phyloP scores from a whole-genome alignment of 257 asterid species.

The Petunia axillaris region DNA sequence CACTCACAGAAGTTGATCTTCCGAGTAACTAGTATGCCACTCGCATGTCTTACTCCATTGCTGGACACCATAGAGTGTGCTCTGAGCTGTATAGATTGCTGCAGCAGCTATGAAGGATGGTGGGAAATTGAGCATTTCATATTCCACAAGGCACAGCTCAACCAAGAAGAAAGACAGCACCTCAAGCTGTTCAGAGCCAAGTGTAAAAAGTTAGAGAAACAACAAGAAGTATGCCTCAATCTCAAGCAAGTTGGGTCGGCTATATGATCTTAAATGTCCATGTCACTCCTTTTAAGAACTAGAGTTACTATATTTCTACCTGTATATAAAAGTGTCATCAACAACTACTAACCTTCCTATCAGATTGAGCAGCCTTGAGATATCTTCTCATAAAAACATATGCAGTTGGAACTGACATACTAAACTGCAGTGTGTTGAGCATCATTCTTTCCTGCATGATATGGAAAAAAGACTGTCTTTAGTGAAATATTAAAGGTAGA shows the following conservation, averaged over 20 bases:
- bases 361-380: conserved; percentile 92
- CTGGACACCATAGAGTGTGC: conserved; percentile 58
- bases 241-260: too few relatives aligned
- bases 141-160: conserved; percentile 88
- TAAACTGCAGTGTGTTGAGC: conserved; percentile 80
- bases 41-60: conserved; percentile 91
- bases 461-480: neutral
- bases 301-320: too few relatives aligned
- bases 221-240: too few relatives aligned
- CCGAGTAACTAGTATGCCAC: conserved; percentile 72
- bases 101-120: conserved; percentile 84
- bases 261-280: too few relatives aligned
- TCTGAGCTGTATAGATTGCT: conserved; percentile 76
- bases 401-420: conserved; percentile 88
- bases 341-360: conserved; percentile 56
- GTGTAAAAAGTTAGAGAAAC: neutral
- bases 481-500: too few relatives aligned
- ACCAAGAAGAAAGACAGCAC: conserved; percentile 75
- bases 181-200: conserved; percentile 57
- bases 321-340: neutral
- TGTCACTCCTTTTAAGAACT: too few relatives aligned
- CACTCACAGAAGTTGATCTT: conserved; percentile 71
- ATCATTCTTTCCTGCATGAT: conserved; percentile 72
- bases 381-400: conserved; percentile 84
- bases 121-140: conserved; percentile 77